Evolutionary conservation across 208 protist genomes (phyloP), one percentile per base, ranked within the genome.

Genomic region (Angomonas ambiguus): DNA sequence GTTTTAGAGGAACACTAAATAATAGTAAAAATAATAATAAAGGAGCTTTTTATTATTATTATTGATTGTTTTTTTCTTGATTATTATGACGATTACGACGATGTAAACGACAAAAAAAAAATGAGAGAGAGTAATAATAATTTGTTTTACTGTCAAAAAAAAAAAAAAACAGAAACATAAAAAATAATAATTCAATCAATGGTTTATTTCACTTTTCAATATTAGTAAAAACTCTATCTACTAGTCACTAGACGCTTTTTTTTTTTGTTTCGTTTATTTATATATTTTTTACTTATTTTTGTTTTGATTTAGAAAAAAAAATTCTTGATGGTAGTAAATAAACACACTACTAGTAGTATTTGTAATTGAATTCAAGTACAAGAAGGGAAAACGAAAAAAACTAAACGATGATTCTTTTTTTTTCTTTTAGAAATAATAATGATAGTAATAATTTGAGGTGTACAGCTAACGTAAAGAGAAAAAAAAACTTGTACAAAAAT

Each of bases 381-480:
- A n/a, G n/a, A n/a, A n/a, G n/a, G n/a, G n/a, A n/a, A n/a, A n/a
- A n/a, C n/a, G n/a, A n/a, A n/a, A n/a, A n/a, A n/a, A n/a, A n/a
- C n/a, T n/a, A n/a, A n/a, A n/a, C n/a, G n/a, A n/a, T 65, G 20
- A 51, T 53, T 65, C 38, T 62, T 62, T 8, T 62, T 62, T 62
- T 5, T 25, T 32, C 18, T 13, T 51, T 20, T 4, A 42, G 30
- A 51, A 18, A 51, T 42, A 65, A 51, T 51, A 53, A 45, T 11
- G 45, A 62, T 11, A 62, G 51, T 11, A 64, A 51, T 24, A 5
- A 64, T 10, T 16, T 16, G 51, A 18, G 11, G 41, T 20, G 18
- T 48, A 49, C 20, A 25, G 51, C 31, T 51, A 20, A 49, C 8
- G 41, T 10, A 38, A 38, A 35, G 41, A 62, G 24, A 62, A 8